Evolutionary conservation across 192 early-diverging fungal genomes (phyloP), one percentile per base, ranked within the genome.

Genomic region (Gorgonomyces haynaldii): DNA sequence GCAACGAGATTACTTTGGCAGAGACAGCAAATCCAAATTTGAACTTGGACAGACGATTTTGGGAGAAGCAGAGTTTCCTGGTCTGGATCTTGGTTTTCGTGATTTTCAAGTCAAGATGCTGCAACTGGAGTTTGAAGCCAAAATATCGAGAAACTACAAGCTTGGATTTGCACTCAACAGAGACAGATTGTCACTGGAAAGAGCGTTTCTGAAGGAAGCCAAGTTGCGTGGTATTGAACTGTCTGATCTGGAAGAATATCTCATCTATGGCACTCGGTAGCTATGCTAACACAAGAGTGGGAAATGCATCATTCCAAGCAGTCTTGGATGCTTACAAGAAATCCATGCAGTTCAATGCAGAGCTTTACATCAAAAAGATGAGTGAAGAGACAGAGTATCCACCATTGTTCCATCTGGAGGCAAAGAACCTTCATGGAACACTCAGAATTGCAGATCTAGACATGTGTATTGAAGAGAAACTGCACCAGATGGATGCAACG

Each of bases 131-230:
- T 76, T 76, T 55, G 74, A 76, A 47, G 34, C 54, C 6, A 42
- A 36, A 21, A 37, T 76, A 20, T 40, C 54, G 0, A 30, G 59
- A 21, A 72, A 69, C 36, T 76, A 67, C 40, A 23, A 52, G 4
- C 23, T 50, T 3, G 63, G 65, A 9, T 53, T 61, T 15, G 69
- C 64, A 32, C 65, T 67, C 45, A 65, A 69, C 29, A 53, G 50
- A 34, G 60, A 53, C 1, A 37, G 74, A 19, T 15, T 66, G 2
- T 54, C 56, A 15, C 41, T 64, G 19, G 65, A 73, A 19, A 59
- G 55, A 25, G 74, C 63, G 17, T 76, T 76, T 53, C 60, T 62
- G 37, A 72, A 65, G 40, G 58, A 52, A 32, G 73, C 64, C 4
- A 47, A 37, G 52, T 15, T 16, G 1, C 17, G 13, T 19, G 5